Conservation (phyloP, 306 rosid species). For the Vachellia collinsii region DNA sequence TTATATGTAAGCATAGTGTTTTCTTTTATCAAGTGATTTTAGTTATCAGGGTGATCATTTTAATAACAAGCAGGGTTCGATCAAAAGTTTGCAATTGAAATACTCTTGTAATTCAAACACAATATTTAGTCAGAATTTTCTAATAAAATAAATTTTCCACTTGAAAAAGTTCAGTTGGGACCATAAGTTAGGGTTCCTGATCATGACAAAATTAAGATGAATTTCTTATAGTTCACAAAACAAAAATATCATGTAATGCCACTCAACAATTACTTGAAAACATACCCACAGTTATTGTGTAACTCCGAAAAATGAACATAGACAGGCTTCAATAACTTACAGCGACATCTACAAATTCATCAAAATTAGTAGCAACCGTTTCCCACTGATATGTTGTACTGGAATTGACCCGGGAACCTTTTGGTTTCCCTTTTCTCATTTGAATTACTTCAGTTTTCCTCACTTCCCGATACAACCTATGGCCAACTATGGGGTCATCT, state of each 20-base stretch:
- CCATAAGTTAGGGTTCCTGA: slow-evolving; percentile 14
- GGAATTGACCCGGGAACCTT: slow-evolving; percentile 78
- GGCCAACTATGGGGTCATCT: slow-evolving; percentile 81
- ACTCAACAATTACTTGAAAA: slow-evolving; percentile 21
- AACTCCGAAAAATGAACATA: slow-evolving; percentile 6
- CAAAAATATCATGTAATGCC: slow-evolving; percentile 10
- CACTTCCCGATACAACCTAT: slow-evolving; percentile 83
- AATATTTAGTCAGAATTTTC: slow-evolving; percentile 27
- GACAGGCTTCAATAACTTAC: slow-evolving; percentile 59
- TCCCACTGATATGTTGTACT: slow-evolving; percentile 80
- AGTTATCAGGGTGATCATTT: neutral
- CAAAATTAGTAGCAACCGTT: slow-evolving; percentile 88
- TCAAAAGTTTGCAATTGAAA: neutral
- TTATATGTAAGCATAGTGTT: slow-evolving; percentile 2
- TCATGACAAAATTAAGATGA: slow-evolving; percentile 2
- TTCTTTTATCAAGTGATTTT: slow-evolving; percentile 3
- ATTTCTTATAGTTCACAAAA: slow-evolving; percentile 13
- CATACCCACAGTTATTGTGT: neutral
- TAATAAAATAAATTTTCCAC: neutral
- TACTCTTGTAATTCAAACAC: slow-evolving; percentile 6
- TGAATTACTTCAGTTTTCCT: slow-evolving; percentile 81
- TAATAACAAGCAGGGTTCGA: slow-evolving; percentile 9
- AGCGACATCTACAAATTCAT: slow-evolving; percentile 88
- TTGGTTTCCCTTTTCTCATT: slow-evolving; percentile 70
- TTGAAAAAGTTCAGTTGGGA: slow-evolving; percentile 9